Conservation (phyloP, 2,329 filamentous ascomycete species). For the Diaporthe aspalathi region DNA sequence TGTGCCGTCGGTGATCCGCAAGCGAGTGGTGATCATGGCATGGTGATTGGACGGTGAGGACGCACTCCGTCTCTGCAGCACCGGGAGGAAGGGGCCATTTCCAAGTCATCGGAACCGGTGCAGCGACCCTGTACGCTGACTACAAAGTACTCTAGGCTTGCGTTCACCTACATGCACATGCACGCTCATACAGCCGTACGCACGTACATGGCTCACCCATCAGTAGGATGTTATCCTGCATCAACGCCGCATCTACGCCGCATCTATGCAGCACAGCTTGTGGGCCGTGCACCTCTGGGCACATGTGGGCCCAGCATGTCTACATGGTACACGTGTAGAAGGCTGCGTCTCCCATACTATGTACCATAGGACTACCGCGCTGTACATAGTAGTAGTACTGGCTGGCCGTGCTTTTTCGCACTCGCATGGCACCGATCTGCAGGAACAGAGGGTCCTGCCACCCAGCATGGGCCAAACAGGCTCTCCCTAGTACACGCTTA, state of each 20-base stretch:
- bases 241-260: neutral
- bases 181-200: neutral
- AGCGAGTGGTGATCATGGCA: slow-evolving; percentile 18
- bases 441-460: slow-evolving; percentile 8
- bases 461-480: slow-evolving; percentile 1
- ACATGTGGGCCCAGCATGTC: neutral
- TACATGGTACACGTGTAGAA: no score
- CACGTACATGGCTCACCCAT: neutral
- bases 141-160: no score
- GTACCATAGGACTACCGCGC: no score
- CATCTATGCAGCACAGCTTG: slow-evolving; percentile 17
- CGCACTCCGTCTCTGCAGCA: neutral
- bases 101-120: slow-evolving; percentile 26
- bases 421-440: slow-evolving; percentile 14
- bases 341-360: no score
- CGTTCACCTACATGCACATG: neutral
- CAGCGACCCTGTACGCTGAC: neutral
- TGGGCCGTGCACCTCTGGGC: slow-evolving; percentile 6
- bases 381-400: neutral
- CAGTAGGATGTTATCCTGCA: no score
- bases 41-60: slow-evolving; percentile 8
- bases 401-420: neutral
- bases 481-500: neutral
- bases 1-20: slow-evolving; percentile 18
- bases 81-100: slow-evolving; percentile 3